These are phyloP conservation scores for Solanum aculeatissimum DNA, from an alignment of 305 asterid genomes.

Conservation along the genomic window DNA sequence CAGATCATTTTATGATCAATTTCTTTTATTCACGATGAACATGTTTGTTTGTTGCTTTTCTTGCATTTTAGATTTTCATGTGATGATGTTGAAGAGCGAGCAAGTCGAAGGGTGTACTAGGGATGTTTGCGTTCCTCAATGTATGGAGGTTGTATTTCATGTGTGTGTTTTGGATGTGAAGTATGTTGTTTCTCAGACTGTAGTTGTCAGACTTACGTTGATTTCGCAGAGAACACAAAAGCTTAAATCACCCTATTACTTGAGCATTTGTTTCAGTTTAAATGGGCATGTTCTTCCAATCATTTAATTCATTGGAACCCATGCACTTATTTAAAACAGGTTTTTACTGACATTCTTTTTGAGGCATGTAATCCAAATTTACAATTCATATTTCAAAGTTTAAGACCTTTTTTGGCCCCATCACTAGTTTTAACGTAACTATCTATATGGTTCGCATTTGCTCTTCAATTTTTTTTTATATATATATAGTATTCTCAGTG, in stretches of 20 bases:
- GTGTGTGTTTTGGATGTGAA: slow-evolving; percentile 40
- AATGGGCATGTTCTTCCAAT: too few relatives aligned
- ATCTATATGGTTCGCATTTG: too few relatives aligned
- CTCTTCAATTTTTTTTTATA: too few relatives aligned
- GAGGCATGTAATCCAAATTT: too few relatives aligned
- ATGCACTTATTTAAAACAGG: too few relatives aligned
- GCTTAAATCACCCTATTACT: not conserved
- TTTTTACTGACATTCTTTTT: too few relatives aligned
- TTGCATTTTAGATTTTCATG: slow-evolving; percentile 18
- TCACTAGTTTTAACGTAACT: too few relatives aligned
- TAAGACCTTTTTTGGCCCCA: too few relatives aligned
- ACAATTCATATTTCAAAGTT: too few relatives aligned
- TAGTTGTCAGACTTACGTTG: slow-evolving; percentile 33
- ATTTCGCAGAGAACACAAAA: slow-evolving; percentile 24
- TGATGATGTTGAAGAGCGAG: slow-evolving; percentile 31
- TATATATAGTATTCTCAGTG: too few relatives aligned
- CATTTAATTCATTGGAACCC: too few relatives aligned
- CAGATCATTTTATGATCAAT: not conserved
- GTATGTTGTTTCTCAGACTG: slow-evolving; percentile 30
- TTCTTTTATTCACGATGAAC: not conserved
- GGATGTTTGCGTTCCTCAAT: slow-evolving; percentile 27
- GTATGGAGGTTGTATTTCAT: slow-evolving; percentile 35
- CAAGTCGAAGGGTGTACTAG: slow-evolving; percentile 23
- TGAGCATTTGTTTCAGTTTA: too few relatives aligned
- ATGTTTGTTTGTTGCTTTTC: not conserved